Base-by-base conservation (phyloP, 306 rosid species). In the Quercus parvula region DNA sequence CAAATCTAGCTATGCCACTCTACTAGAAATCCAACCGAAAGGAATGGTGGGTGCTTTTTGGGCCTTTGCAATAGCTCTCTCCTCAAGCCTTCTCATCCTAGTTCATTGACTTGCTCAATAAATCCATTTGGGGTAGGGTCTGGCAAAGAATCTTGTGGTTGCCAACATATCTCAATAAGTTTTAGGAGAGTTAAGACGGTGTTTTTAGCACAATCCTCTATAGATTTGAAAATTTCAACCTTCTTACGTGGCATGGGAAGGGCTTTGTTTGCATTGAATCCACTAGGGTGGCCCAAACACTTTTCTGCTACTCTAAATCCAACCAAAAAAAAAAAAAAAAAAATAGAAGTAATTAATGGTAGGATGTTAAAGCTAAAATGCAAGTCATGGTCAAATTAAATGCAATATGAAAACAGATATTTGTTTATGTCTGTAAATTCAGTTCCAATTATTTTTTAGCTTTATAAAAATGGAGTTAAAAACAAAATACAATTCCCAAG, bases 131-230 rank as follows among this genome's bases (percentile, higher is more conserved):
- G 70, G 66, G 89, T 68, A 38, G 97, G 86, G 79, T 91, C 93
- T 1, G 97, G 97, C 62, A 91, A 80, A 78, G 84, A 90, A 78
- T 93, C 98, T 78, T 86, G 94, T 78, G 97, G 93, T 81, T 93
- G 98, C 98, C 98, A 93, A 27, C 94, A 87, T 82, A 89, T 87
- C 56, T 93, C 94, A 17, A 93, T 93, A 0, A 91, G 97, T 79
- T 93, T 93, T 71, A 91, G 84, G 81, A 84, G 94, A 83, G 67
- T 38, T 83, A 93, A 81, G 81, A 88, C 68, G 84, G 85, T 91
- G 27, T 87, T 24, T 70, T 89, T 87, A 71, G 97, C 97, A 94
- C 98, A 93, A 76, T 75, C 88, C 83, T 93, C 98, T 17, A 90
- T 33, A 25, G 94, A 90, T 77, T 88, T 88, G 83, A 93, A 91